Evolutionary conservation across 75 land plant genomes (phyloP), one percentile per base, ranked within the genome.

Genomic region (Sequoia sempervirens): DNA sequence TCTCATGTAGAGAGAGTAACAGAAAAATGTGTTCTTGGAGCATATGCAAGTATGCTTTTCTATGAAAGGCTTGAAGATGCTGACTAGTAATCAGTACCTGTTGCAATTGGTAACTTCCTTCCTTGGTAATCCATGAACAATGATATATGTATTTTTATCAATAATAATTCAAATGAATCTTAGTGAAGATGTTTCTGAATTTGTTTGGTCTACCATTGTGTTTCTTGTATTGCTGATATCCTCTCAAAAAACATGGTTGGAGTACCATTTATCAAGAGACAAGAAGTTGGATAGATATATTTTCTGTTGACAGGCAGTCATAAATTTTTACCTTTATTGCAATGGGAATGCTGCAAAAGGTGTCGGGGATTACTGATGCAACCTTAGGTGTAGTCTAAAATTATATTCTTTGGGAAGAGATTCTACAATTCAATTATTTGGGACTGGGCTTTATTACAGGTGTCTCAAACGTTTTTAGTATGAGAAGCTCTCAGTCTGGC

Each of bases 31-130:
- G 97, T 96, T 85, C 87, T 89, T 40, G 85, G 81, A 73, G 95
- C 99, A 36, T 90, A 93, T 58, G 99, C 99, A 40, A 92, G 87
- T 84, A 34, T 96, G 82, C 94, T 96, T 37, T 95, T 96, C 85
- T 96, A 96, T 82, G 97, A 96, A 87, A 89, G 70, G 82, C 82
- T 87, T 45, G 32, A 74, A 43, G 80, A 79, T 61, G 66, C n/a
- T 26, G 66, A 61, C 6, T 61, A 23, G 28, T 23, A 23, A 61
- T 20, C 66, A 61, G 9, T 61, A 23, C 26, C 7, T 61, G 28
- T 23, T 61, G 66, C 66, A 61, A 26, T 23, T 61, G 28, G 28
- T 61, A 26, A 61, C 66, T 18, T 58, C 4, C 20, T 61, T 20
- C 23, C 58, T 15, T 54, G 14, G 28, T 5, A 61, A 61, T 61